Conservation (phyloP, 2,329 filamentous ascomycete genomes). For the Aspergillus jensenii region DNA sequence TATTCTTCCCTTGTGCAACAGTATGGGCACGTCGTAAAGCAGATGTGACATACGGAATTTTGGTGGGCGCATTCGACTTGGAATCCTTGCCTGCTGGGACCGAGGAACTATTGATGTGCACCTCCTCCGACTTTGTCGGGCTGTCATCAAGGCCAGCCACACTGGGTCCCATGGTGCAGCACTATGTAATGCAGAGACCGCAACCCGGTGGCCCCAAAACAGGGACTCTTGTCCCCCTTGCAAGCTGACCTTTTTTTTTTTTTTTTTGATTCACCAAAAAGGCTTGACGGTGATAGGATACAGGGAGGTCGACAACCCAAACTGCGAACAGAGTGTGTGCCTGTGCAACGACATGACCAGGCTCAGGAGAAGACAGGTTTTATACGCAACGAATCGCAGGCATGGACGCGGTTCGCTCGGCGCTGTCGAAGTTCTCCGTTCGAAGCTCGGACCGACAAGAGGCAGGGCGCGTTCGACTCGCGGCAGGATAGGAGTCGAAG, state of each 20-base stretch:
- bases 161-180: conserved; percentile 7
- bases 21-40: conserved; percentile 40
- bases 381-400: conserved; percentile 9
- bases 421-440: conserved; percentile 7
- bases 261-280: conserved; percentile 1
- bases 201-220: not conserved
- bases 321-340: conserved; percentile 25
- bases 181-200: conserved; percentile 1
- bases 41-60: conserved; percentile 22
- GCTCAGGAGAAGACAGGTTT: conserved; percentile 8
- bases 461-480: not conserved
- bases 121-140: conserved; percentile 14
- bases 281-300: conserved; percentile 14
- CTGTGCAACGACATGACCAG: conserved; percentile 33
- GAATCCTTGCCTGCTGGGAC: conserved; percentile 12
- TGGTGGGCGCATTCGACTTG: conserved; percentile 19
- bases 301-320: conserved; percentile 23
- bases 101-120: conserved; percentile 8
- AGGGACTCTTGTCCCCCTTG: conserved; percentile 5
- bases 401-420: conserved; percentile 11
- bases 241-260: not conserved
- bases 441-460: conserved; percentile 5
- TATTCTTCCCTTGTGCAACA: conserved; percentile 34
- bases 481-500: not conserved
- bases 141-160: conserved; percentile 1